Conservation (phyloP, 331 rosid species). For the Quercus tomentella region DNA sequence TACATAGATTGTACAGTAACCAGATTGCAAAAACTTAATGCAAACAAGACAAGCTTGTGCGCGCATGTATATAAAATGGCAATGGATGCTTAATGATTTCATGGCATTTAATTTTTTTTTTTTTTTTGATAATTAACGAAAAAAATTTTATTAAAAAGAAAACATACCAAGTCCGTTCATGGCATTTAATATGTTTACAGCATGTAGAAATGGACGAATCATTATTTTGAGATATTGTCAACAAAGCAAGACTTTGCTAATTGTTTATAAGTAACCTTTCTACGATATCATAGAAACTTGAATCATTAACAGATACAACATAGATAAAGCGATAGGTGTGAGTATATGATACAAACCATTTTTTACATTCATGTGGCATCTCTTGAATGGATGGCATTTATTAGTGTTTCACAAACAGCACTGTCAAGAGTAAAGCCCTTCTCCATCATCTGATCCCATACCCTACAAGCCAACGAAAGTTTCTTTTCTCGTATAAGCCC, state of each 20-base stretch:
- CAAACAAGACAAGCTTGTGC: not conserved
- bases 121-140: too few species aligned
- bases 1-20: not conserved
- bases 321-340: slow-evolving; percentile 1
- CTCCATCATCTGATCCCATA: slow-evolving; percentile 99
- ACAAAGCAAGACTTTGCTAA: not conserved
- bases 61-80: not conserved
- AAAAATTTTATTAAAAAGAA: too few species aligned
- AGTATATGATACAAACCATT: slow-evolving; percentile 27
- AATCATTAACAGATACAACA: slow-evolving; percentile 9
- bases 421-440: slow-evolving; percentile 77
- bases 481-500: slow-evolving; percentile 65
- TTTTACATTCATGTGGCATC: slow-evolving; percentile 31
- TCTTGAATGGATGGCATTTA: slow-evolving; percentile 52
- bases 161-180: not conserved
- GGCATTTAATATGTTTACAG: not conserved
- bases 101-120: not conserved
- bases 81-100: not conserved
- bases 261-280: not conserved
- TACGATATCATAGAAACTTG: not conserved
- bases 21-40: not conserved
- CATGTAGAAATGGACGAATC: not conserved
- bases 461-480: slow-evolving; percentile 58
- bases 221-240: not conserved
- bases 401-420: slow-evolving; percentile 53